These are phyloP conservation scores for Aphanomyces cochlioides DNA, from an alignment of 352 stramenopile species.

Conservation along the genomic window DNA sequence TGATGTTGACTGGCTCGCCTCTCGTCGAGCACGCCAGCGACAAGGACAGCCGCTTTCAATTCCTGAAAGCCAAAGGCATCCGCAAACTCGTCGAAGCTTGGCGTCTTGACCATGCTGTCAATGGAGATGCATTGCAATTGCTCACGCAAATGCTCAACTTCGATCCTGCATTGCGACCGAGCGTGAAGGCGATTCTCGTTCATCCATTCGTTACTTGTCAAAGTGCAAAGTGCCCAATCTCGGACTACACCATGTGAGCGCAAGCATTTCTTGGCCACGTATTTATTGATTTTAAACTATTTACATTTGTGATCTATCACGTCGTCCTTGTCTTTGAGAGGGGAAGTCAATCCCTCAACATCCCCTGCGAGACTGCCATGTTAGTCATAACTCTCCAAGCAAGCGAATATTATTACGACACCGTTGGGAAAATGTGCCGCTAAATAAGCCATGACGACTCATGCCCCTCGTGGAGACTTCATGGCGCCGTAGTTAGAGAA, in stretches of 20 bases:
- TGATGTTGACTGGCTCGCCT: conserved; percentile 58
- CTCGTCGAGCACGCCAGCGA: conserved; percentile 38
- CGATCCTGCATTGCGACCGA: background rate
- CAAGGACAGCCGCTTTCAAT: conserved; percentile 42
- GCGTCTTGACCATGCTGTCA: conserved; percentile 35
- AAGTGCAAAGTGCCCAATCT: background rate
- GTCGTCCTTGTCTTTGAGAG: too few species aligned
- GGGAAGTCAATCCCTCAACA: too few species aligned
- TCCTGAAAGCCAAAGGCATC: conserved; percentile 42
- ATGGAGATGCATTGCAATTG: background rate
- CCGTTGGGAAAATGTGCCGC: too few species aligned
- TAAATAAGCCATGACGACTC: too few species aligned
- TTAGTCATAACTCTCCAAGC: too few species aligned
- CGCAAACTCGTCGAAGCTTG: conserved; percentile 45
- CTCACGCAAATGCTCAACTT: background rate
- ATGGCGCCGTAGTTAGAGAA: too few species aligned
- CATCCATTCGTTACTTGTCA: conserved; percentile 11
- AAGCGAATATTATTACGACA: too few species aligned
- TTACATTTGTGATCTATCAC: too few species aligned
- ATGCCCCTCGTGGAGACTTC: too few species aligned
- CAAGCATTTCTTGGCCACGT: too few species aligned
- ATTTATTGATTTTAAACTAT: too few species aligned
- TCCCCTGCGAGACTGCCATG: too few species aligned
- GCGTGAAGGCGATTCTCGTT: background rate
- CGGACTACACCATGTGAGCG: background rate